Percentiles rank a stretch among this genome's conserved stretches.
Conservation (phyloP, 768 basidiomycete species). For the Chalciporus pseudorubinellus region DNA sequence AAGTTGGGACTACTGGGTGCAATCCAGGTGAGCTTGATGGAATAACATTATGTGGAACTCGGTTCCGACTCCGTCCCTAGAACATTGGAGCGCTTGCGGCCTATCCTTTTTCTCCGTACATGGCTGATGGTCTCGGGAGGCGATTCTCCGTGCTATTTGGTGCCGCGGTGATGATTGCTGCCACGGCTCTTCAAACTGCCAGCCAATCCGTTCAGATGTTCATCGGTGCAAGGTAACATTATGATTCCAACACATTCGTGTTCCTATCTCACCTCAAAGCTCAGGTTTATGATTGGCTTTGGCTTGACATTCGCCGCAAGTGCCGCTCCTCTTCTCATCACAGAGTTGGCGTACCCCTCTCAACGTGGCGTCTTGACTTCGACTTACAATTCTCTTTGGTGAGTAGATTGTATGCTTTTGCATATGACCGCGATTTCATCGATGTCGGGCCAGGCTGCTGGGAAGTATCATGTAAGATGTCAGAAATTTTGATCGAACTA, state of each 20-base stretch:
- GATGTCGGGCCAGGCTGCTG: conserved; percentile 16
- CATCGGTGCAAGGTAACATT: conserved; percentile 31
- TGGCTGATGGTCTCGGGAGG: conserved; percentile 40
- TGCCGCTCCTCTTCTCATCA: conserved; percentile 48
- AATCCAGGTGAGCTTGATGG: conserved; percentile 2
- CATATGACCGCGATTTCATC: conserved; percentile 3
- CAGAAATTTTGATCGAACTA: not conserved
- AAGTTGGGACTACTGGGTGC: conserved; percentile 2
- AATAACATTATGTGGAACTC: not conserved
- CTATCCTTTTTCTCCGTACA: conserved; percentile 40
- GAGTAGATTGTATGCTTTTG: conserved; percentile 4
- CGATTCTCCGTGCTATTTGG: conserved; percentile 36
- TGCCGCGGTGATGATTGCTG: conserved; percentile 37
- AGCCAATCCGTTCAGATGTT: conserved; percentile 42
- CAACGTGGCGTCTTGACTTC: conserved; percentile 47
- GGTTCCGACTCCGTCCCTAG: conserved; percentile 12
- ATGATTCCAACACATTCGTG: too few species aligned
- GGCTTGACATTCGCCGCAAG: conserved; percentile 40
- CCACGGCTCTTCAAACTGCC: conserved; percentile 37
- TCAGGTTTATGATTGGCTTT: conserved; percentile 39
- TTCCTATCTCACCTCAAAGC: too few species aligned
- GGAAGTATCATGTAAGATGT: conserved; percentile 33
- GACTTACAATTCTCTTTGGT: conserved; percentile 46
- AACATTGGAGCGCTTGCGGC: conserved; percentile 40
- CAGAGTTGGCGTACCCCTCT: conserved; percentile 50